These are phyloP conservation scores for Allantophomopsis cytisporea DNA, from an alignment of 2,329 filamentous ascomycete species.

Conservation along the genomic window DNA sequence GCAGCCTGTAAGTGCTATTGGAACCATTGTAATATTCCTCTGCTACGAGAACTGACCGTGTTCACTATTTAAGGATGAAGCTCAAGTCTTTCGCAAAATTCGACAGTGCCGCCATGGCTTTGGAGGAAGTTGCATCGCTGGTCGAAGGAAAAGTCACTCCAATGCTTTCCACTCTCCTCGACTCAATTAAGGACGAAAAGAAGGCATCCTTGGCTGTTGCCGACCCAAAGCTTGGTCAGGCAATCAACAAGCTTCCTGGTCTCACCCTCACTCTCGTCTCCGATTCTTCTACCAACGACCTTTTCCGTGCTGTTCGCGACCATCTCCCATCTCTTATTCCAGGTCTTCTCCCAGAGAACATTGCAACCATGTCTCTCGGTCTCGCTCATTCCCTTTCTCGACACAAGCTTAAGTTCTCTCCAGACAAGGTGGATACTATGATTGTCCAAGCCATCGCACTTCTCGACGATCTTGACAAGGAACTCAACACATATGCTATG, in stretches of 20 bases:
- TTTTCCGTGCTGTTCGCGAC: conserved; percentile 89
- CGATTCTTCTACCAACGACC: conserved; percentile 70
- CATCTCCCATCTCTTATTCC: conserved; percentile 85
- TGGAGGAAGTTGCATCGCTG: conserved; percentile 80
- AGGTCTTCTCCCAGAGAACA: conserved; percentile 69
- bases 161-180: conserved; percentile 67
- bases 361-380: conserved; percentile 91
- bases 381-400: conserved; percentile 92
- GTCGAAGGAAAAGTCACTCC: conserved; percentile 92
- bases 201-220: conserved; percentile 90
- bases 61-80: conserved; percentile 50
- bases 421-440: conserved; percentile 99
- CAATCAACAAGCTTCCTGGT: conserved; percentile 84
- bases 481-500: conserved; percentile 98
- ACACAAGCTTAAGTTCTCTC: conserved; percentile 97
- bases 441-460: conserved; percentile 94
- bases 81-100: conserved; percentile 97
- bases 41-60: conserved; percentile 1
- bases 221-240: conserved; percentile 80
- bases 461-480: conserved; percentile 94
- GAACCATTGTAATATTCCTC: background rate
- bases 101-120: conserved; percentile 77
- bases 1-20: conserved; percentile 58
- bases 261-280: conserved; percentile 76
- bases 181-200: conserved; percentile 92